Percentiles rank a stretch among this genome's conserved stretches.
These are phyloP conservation scores for Amanita pseudoporphyria DNA, from an alignment of 768 basidiomycete species.

Conservation along the genomic window DNA sequence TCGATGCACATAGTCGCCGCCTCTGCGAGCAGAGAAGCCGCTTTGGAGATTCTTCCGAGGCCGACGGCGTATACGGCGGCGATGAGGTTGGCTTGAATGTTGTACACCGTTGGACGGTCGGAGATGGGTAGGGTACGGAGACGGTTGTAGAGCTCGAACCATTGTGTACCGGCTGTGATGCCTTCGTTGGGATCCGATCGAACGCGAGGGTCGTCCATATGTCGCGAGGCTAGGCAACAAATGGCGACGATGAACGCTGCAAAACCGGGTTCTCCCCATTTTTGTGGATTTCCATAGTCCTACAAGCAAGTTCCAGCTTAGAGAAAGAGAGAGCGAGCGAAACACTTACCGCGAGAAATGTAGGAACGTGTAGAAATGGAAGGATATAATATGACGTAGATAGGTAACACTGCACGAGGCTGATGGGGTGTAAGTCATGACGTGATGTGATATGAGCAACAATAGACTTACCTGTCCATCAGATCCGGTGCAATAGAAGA, in stretches of 20 bases:
- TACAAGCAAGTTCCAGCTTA: constrained; percentile 5
- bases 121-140: constrained; percentile 84
- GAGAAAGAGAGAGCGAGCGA: constrained; percentile 12
- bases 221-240: constrained; percentile 85
- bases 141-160: constrained; percentile 83
- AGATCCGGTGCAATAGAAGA: constrained; percentile 80
- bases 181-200: constrained; percentile 75
- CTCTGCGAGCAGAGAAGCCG: constrained; percentile 78
- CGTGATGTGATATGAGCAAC: constrained; percentile 6
- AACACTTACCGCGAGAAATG: constrained; percentile 62
- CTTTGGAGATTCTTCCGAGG: constrained; percentile 79
- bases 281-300: constrained; percentile 91
- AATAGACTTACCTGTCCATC: constrained; percentile 72
- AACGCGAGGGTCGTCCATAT: constrained; percentile 88
- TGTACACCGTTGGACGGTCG: constrained; percentile 85
- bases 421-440: constrained; percentile 15
- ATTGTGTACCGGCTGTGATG: constrained; percentile 82
- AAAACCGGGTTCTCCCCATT: constrained; percentile 95
- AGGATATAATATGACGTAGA: constrained; percentile 92
- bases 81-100: constrained; percentile 82
- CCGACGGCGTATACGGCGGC: constrained; percentile 94
- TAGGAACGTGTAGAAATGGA: constrained; percentile 88
- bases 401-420: constrained; percentile 75
- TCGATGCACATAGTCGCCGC: constrained; percentile 84
- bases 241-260: constrained; percentile 90